A percentile compares a stretch with the other conserved stretches of the same genome.
phyloP scores from a whole-genome alignment of 2,329 filamentous ascomycete species.

The Leptographium lundbergii region DNA sequence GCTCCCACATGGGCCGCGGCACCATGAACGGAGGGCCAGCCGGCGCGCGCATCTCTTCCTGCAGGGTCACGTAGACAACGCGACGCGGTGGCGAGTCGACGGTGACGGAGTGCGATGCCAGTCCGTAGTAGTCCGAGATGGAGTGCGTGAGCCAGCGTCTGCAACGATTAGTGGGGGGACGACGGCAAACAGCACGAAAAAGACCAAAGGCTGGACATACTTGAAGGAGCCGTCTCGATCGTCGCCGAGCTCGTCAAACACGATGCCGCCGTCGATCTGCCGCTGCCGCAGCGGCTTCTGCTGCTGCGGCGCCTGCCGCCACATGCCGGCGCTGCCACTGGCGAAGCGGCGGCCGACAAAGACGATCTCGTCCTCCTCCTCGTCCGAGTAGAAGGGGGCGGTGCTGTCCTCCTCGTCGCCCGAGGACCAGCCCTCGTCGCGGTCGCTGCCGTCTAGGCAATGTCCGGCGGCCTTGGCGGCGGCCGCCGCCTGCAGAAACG shows the following conservation, averaged over 20 bases:
- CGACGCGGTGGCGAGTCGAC: slow-evolving; percentile 57
- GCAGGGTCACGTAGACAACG: slow-evolving; percentile 58
- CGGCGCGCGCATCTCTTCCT: slow-evolving; percentile 43
- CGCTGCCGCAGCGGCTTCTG: slow-evolving; percentile 26
- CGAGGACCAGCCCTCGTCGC: slow-evolving; percentile 18
- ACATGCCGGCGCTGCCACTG: slow-evolving; percentile 11
- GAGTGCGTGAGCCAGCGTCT: slow-evolving; percentile 89
- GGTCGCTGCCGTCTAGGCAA: slow-evolving; percentile 27
- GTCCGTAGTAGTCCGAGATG: slow-evolving; percentile 83
- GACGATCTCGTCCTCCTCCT: slow-evolving; percentile 89
- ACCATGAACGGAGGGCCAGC: slow-evolving; percentile 21
- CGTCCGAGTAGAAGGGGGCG: slow-evolving; percentile 28
- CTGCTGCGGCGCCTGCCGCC: slow-evolving; percentile 19
- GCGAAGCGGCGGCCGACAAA: slow-evolving; percentile 56
- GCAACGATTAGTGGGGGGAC: background rate
- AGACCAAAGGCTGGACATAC: slow-evolving; percentile 34
- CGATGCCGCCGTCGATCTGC: slow-evolving; percentile 48
- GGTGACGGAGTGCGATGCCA: slow-evolving; percentile 71
- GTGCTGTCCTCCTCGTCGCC: slow-evolving; percentile 1
- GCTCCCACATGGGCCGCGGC: slow-evolving; percentile 51
- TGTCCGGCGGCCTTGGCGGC: slow-evolving; percentile 13
- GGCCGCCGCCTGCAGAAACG: slow-evolving; percentile 50
- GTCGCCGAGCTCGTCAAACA: slow-evolving; percentile 68
- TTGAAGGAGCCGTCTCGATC: slow-evolving; percentile 72
- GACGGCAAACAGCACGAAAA: background rate